phyloP scores from a whole-genome alignment of 108 stramenopile species.

The Schizochytrium sp. region DNA sequence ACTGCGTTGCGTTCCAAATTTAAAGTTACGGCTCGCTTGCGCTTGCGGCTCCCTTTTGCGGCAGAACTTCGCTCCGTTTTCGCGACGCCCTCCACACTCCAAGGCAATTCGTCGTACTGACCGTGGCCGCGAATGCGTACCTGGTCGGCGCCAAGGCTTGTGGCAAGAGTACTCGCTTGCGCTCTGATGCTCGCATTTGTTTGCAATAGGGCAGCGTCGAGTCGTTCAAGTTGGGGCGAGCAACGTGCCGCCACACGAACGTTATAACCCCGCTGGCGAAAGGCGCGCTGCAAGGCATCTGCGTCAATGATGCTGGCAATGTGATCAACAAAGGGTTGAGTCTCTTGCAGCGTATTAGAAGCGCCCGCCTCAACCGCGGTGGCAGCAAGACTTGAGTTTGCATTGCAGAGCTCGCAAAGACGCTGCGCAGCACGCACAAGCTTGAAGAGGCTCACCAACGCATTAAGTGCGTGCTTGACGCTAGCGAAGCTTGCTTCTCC shows the following conservation, averaged over 20 bases:
- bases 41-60: neutral
- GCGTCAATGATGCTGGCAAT: slow-evolving; percentile 47
- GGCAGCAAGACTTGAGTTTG: neutral
- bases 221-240: neutral
- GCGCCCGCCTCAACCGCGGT: neutral
- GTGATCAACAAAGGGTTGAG: neutral
- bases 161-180: neutral
- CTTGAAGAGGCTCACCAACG: neutral
- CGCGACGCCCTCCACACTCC: neutral
- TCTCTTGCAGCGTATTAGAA: neutral
- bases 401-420: neutral
- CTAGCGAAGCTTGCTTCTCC: neutral
- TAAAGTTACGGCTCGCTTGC: neutral
- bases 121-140: neutral
- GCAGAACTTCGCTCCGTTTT: neutral
- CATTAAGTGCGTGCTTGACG: neutral
- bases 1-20: neutral
- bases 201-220: neutral
- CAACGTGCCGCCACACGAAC: neutral
- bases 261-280: neutral
- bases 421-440: neutral
- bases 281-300: slow-evolving; percentile 41
- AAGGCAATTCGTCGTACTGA: neutral
- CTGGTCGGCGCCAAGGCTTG: neutral
- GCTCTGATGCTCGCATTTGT: neutral